Conservation (phyloP, 2,329 filamentous ascomycete genomes). For the Rosellinia necatrix region DNA sequence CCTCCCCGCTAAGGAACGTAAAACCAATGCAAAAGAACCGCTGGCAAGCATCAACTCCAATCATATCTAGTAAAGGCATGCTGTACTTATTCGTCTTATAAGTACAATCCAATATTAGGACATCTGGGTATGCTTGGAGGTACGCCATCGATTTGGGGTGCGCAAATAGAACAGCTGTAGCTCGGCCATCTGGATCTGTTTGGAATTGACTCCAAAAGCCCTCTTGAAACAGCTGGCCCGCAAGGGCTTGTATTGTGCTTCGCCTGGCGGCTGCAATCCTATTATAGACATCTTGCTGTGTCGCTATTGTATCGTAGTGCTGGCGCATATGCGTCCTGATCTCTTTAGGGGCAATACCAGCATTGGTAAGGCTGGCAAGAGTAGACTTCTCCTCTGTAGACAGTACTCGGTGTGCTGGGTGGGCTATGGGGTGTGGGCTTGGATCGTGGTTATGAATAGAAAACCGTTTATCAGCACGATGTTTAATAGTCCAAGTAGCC, state of each 20-base stretch:
- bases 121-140: neutral
- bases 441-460: neutral
- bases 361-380: too few relatives aligned
- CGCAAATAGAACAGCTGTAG: too few relatives aligned
- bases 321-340: neutral
- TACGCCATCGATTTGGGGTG: neutral
- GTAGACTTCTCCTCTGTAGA: too few relatives aligned
- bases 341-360: neutral
- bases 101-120: neutral
- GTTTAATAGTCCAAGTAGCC: neutral
- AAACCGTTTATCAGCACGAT: neutral
- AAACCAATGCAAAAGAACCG: too few relatives aligned
- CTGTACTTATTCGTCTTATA: neutral
- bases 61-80: too few relatives aligned
- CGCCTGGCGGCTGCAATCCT: neutral
- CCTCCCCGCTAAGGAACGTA: neutral
- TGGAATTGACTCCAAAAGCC: neutral
- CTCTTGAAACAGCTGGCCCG: neutral
- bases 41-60: too few relatives aligned
- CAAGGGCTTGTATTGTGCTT: neutral
- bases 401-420: neutral
- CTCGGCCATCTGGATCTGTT: neutral
- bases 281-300: neutral
- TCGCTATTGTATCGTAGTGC: neutral
- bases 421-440: neutral